Conservation (phyloP, 805 yeast genomes). For the Cyberlindnera suaveolens region DNA sequence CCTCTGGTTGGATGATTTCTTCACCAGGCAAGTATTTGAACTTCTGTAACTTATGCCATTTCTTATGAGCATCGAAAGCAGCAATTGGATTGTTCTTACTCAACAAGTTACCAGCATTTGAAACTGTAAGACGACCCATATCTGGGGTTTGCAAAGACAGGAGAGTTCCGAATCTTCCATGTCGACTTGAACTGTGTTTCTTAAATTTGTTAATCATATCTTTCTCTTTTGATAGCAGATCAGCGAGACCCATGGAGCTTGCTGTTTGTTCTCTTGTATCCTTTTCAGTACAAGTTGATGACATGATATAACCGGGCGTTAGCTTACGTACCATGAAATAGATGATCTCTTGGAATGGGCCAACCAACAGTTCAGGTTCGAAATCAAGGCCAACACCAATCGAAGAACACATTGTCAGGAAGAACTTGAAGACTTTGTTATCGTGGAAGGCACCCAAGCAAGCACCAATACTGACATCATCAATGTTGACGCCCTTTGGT, state of each 20-base stretch:
- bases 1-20: slow-evolving; percentile 26
- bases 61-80: slow-evolving; percentile 60
- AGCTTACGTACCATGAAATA: slow-evolving; percentile 58
- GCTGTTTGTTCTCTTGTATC: slow-evolving; percentile 2
- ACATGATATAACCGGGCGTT: slow-evolving; percentile 25
- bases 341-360: slow-evolving; percentile 62
- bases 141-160: slow-evolving; percentile 63
- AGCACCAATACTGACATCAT: slow-evolving; percentile 61
- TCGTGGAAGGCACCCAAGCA: slow-evolving; percentile 53
- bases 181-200: slow-evolving; percentile 60
- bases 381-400: slow-evolving; percentile 48
- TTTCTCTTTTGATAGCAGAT: slow-evolving; percentile 55
- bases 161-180: slow-evolving; percentile 86
- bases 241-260: slow-evolving; percentile 17
- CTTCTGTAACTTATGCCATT: slow-evolving; percentile 45
- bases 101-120: slow-evolving; percentile 64
- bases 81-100: slow-evolving; percentile 49
- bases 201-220: slow-evolving; percentile 42
- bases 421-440: slow-evolving; percentile 66
- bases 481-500: slow-evolving; percentile 51
- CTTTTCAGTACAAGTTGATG: background rate
- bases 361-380: slow-evolving; percentile 53
- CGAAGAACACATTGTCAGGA: slow-evolving; percentile 65
- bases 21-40: slow-evolving; percentile 23
- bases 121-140: slow-evolving; percentile 51